Evolutionary conservation across 257 asterid species (phyloP).

Genomic region (Mitragyna speciosa): DNA sequence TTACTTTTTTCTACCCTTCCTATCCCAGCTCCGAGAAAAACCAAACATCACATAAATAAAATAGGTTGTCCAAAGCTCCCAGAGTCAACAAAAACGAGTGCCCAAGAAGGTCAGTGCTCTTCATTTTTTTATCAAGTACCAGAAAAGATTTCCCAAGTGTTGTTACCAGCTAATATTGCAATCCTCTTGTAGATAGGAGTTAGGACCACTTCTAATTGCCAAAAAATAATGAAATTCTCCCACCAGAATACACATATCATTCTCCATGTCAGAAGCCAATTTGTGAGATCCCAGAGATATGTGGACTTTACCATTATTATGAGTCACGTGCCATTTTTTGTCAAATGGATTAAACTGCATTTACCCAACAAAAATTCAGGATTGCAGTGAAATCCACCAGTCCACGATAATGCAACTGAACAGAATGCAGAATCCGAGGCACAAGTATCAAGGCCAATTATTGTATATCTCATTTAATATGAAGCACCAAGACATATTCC

Average conservation of each 20-base stretch:
- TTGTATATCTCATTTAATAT: too few relatives aligned
- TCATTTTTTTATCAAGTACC: neutral
- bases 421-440: too few relatives aligned
- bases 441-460: too few relatives aligned
- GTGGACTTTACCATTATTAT: neutral
- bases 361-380: neutral
- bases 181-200: neutral
- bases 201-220: neutral
- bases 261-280: neutral
- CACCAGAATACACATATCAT: neutral
- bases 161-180: neutral
- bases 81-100: neutral
- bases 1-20: neutral
- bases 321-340: neutral
- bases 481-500: too few relatives aligned
- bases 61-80: neutral
- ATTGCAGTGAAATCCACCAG: neutral
- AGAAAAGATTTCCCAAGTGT: neutral
- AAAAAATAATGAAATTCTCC: neutral
- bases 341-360: constrained; percentile 1
- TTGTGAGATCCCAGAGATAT: neutral
- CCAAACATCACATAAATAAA: neutral
- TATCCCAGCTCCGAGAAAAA: neutral
- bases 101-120: neutral
- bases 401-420: too few relatives aligned